Evolutionary conservation across 2,329 filamentous ascomycete genomes (phyloP).

Genomic region (Fusarium setosum): DNA sequence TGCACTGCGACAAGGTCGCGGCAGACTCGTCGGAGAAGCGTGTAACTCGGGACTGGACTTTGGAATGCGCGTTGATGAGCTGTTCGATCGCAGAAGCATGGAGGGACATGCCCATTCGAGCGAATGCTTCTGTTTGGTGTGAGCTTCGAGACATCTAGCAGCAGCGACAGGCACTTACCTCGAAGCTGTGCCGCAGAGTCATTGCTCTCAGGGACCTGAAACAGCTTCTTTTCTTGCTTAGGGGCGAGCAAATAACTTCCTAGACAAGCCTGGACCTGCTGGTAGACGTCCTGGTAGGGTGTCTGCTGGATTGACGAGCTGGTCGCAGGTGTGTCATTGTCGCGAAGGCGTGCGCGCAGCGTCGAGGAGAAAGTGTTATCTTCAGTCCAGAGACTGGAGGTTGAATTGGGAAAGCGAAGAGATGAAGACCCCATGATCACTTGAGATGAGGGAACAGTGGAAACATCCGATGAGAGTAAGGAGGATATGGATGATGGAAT

Average conservation of each 20-base stretch:
- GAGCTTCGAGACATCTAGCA: neutral
- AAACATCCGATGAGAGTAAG: accelerated
- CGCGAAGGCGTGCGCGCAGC: conserved; percentile 45
- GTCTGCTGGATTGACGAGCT: conserved; percentile 4
- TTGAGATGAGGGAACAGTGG: neutral
- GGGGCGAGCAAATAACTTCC: neutral
- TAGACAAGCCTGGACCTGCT: conserved; percentile 41
- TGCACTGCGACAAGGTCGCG: conserved; percentile 19
- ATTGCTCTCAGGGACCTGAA: neutral
- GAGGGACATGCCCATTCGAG: conserved; percentile 26
- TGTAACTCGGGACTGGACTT: conserved; percentile 36
- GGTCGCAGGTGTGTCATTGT: conserved; percentile 23
- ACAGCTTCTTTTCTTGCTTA: neutral
- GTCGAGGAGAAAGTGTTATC: conserved; percentile 35
- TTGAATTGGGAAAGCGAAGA: conserved; percentile 2
- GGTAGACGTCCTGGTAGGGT: conserved; percentile 32
- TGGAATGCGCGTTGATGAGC: conserved; percentile 36
- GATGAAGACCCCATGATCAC: neutral
- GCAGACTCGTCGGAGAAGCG: conserved; percentile 34
- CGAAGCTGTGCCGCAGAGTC: conserved; percentile 29
- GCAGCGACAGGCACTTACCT: conserved; percentile 15
- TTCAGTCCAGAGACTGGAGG: conserved; percentile 7
- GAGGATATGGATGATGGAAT: too few relatives aligned
- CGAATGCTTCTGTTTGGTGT: conserved; percentile 36
- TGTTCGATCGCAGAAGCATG: conserved; percentile 16